These are phyloP conservation scores for Fonsecaea pugnacius DNA, from an alignment of 2,329 filamentous ascomycete genomes.

Conservation along the genomic window DNA sequence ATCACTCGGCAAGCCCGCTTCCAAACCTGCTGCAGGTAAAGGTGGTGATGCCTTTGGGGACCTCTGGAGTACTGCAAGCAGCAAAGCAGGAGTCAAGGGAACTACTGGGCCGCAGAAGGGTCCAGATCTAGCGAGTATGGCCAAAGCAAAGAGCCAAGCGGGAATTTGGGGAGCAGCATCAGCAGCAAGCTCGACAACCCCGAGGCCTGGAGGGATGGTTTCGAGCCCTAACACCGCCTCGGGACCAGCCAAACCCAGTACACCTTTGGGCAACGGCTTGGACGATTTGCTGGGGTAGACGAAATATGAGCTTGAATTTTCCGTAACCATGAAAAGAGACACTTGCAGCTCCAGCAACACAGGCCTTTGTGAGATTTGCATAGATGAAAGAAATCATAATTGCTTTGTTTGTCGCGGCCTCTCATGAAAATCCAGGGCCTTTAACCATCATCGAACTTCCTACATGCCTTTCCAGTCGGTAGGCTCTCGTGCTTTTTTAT, in stretches of 20 bases:
- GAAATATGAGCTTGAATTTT: background rate
- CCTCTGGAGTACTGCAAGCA: slow-evolving; percentile 72
- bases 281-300: slow-evolving; percentile 53
- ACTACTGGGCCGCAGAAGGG: slow-evolving; percentile 70
- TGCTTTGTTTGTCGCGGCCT: background rate
- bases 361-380: background rate
- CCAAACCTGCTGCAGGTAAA: slow-evolving; percentile 52
- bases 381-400: background rate
- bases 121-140: slow-evolving; percentile 86
- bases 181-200: slow-evolving; percentile 53
- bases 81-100: slow-evolving; percentile 70
- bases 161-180: slow-evolving; percentile 86
- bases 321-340: background rate
- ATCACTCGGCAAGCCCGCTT: slow-evolving; percentile 54
- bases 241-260: slow-evolving; percentile 42
- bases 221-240: slow-evolving; percentile 46
- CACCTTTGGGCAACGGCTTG: slow-evolving; percentile 44
- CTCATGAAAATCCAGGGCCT: background rate
- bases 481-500: background rate
- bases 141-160: slow-evolving; percentile 95
- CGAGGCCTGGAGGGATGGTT: slow-evolving; percentile 50
- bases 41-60: slow-evolving; percentile 88
- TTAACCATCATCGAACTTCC: background rate
- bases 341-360: background rate
- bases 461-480: background rate